Evolutionary conservation across 1,284 basidiomycete species (phyloP).

Genomic region (Boletus holoroseus): DNA sequence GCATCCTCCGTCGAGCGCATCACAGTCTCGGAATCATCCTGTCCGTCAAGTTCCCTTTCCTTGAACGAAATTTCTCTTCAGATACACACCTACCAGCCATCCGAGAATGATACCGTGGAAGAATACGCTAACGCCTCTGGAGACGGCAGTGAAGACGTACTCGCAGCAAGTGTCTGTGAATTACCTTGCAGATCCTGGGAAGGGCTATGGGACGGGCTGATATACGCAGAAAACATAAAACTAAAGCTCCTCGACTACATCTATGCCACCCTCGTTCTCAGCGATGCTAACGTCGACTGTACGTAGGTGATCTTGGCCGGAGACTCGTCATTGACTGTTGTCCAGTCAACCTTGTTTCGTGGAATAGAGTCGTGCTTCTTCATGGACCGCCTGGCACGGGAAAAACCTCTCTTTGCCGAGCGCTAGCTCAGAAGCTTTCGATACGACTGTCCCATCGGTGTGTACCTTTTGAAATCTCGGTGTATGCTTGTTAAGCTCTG

Average conservation of each 20-base stretch:
- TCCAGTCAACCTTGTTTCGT: conserved; percentile 83
- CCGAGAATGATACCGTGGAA: conserved; percentile 64
- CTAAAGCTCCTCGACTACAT: conserved; percentile 87
- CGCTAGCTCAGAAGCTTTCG: conserved; percentile 91
- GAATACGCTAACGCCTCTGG: conserved; percentile 70
- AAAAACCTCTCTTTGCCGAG: conserved; percentile 93
- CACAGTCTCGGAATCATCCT: conserved; percentile 64
- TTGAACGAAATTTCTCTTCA: conserved; percentile 59
- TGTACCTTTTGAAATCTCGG: conserved; percentile 14
- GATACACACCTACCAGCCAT: conserved; percentile 85
- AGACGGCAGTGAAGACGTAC: conserved; percentile 60
- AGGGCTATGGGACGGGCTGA: conserved; percentile 86
- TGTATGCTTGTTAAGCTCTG: conserved; percentile 3
- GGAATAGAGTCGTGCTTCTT: conserved; percentile 91
- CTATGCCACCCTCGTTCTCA: conserved; percentile 86
- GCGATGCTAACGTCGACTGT: conserved; percentile 86
- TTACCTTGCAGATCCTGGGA: conserved; percentile 81
- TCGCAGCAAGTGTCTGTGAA: conserved; percentile 82
- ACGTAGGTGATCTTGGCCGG: conserved; percentile 29
- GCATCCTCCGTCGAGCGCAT: conserved; percentile 73
- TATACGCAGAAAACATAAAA: conserved; percentile 90
- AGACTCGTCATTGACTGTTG: conserved; percentile 6
- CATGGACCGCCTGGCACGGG: conserved; percentile 98
- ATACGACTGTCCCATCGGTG: conserved; percentile 83
- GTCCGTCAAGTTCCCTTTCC: conserved; percentile 49